A percentile compares a stretch with the other conserved stretches of the same genome.
These are phyloP conservation scores for Claviceps capensis DNA, from an alignment of 2,329 filamentous ascomycete species.

Conservation along the genomic window DNA sequence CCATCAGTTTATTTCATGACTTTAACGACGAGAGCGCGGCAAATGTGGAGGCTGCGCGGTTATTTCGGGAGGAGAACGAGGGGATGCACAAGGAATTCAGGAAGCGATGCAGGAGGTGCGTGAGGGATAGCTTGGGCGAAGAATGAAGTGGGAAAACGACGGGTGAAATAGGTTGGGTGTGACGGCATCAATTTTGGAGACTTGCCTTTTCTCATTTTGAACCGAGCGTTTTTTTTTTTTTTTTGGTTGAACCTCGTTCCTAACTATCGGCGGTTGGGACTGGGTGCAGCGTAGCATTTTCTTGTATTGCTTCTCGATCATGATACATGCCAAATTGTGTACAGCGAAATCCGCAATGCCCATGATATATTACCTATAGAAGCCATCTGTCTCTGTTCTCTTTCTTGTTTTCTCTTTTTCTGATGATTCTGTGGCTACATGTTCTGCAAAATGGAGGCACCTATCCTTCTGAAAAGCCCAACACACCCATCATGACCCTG, in stretches of 20 bases:
- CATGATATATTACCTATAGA: neutral
- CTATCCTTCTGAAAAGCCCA: constrained; percentile 32
- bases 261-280: neutral
- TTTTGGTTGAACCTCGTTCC: neutral
- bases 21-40: constrained; percentile 94
- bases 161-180: too few relatives aligned
- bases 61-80: constrained; percentile 68
- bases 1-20: constrained; percentile 81
- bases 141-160: constrained; percentile 25
- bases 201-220: too few relatives aligned
- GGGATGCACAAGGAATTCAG: constrained; percentile 57
- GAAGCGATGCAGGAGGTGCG: constrained; percentile 61
- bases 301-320: neutral
- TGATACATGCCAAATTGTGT: neutral
- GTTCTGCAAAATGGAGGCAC: too few relatives aligned
- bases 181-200: too few relatives aligned
- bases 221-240: neutral
- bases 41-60: constrained; percentile 80
- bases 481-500: constrained; percentile 58
- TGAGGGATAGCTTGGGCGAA: constrained; percentile 69
- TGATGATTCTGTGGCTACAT: neutral
- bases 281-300: neutral
- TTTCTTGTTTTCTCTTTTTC: neutral
- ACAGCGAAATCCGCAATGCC: neutral
- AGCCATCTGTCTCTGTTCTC: neutral